A percentile compares a stretch with the other conserved stretches of the same genome.
Evolutionary conservation across 106 monocot species (phyloP).

Genomic region (Dendrobium huoshanense): DNA sequence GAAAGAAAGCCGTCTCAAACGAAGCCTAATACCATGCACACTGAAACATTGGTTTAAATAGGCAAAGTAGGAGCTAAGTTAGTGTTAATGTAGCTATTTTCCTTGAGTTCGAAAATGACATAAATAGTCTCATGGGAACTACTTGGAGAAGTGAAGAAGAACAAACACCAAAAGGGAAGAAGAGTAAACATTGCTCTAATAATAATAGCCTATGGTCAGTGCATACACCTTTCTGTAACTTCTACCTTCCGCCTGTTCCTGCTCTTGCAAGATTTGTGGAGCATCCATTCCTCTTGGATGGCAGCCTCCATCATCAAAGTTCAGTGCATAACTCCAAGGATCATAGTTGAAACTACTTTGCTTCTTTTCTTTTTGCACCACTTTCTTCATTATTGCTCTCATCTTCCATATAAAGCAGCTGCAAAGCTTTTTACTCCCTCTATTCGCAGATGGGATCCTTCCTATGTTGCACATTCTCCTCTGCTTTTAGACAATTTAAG

Average conservation of each 20-base stretch:
- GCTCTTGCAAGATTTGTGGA: background rate
- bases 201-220: background rate
- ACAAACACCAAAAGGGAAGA: background rate
- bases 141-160: background rate
- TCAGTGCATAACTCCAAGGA: conserved; percentile 24
- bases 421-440: conserved; percentile 2
- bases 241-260: background rate
- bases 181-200: background rate
- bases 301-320: conserved; percentile 25
- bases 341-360: conserved; percentile 17
- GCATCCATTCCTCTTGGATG: background rate
- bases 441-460: background rate
- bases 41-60: background rate
- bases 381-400: conserved; percentile 13
- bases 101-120: background rate
- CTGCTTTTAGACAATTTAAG: background rate
- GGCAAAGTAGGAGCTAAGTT: background rate
- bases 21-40: too few species aligned
- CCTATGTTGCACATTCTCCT: conserved; percentile 4
- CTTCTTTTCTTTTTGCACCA: background rate
- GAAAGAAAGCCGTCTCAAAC: too few species aligned
- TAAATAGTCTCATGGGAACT: background rate
- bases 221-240: conserved; percentile 4
- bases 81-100: background rate
- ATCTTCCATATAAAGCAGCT: conserved; percentile 15